phyloP scores from a whole-genome alignment of 768 basidiomycete genomes.

The Guyanaporus albipodus region DNA sequence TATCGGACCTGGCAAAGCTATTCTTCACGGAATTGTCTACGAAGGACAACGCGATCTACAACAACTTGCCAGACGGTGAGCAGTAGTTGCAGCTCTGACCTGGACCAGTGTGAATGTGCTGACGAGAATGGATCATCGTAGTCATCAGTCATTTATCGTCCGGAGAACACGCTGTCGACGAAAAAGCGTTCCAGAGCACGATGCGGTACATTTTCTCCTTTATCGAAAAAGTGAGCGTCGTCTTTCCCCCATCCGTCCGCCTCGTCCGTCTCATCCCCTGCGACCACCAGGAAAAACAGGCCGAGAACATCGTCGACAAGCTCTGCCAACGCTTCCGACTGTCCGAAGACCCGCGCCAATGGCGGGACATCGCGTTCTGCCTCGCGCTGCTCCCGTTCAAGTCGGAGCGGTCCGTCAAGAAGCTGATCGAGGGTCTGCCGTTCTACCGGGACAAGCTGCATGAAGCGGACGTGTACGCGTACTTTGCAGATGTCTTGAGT shows the following conservation, averaged over 20 bases:
- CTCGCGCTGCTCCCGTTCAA: conserved; percentile 94
- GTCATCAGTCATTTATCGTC: conserved; percentile 94
- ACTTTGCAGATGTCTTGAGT: conserved; percentile 85
- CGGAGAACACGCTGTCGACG: conserved; percentile 88
- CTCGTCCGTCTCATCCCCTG: neutral
- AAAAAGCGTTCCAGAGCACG: conserved; percentile 87
- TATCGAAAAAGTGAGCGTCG: conserved; percentile 79
- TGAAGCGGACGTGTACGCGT: conserved; percentile 72
- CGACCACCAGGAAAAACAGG: conserved; percentile 96
- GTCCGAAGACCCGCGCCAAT: conserved; percentile 86
- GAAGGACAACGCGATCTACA: conserved; percentile 99
- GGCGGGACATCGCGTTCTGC: conserved; percentile 97
- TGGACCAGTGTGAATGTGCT: neutral
- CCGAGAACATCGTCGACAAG: conserved; percentile 95
- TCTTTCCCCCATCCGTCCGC: too few species aligned
- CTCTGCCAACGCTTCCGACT: conserved; percentile 93
- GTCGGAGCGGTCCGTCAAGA: conserved; percentile 94
- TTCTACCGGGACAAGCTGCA: conserved; percentile 96
- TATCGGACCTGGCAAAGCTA: conserved; percentile 92
- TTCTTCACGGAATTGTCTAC: conserved; percentile 96
- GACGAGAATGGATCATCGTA: conserved; percentile 24
- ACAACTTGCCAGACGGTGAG: conserved; percentile 93
- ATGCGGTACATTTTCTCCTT: conserved; percentile 95
- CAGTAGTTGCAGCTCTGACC: neutral
- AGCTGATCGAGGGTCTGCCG: conserved; percentile 87